Percentiles rank a stretch among this genome's conserved stretches.
These are phyloP conservation scores for Noccaea caerulescens DNA, from an alignment of 345 rosid species.

Conservation along the genomic window DNA sequence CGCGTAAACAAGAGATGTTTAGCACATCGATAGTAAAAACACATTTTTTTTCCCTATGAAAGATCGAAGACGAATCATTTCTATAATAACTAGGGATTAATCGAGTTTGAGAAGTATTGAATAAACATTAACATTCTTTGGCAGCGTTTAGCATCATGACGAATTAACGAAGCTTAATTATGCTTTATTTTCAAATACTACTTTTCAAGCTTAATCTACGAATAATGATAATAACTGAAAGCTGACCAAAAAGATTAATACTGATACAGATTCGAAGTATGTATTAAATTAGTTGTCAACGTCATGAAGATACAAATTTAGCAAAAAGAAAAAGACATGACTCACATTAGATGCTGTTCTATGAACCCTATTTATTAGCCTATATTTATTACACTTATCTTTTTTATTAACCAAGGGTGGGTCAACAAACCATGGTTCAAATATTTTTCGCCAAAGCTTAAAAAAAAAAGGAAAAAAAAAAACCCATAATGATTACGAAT, in stretches of 20 bases:
- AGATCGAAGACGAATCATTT: background rate
- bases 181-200: background rate
- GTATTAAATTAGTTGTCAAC: conserved; percentile 35
- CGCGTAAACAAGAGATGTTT: background rate
- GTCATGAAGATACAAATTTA: conserved; percentile 40
- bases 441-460: background rate
- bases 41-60: background rate
- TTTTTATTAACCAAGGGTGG: conserved; percentile 45
- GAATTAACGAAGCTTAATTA: background rate
- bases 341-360: conserved; percentile 44
- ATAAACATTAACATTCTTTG: background rate
- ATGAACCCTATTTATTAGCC: conserved; percentile 39
- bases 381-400: conserved; percentile 51
- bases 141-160: background rate
- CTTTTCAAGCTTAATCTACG: background rate
- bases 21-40: background rate
- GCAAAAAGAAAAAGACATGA: conserved; percentile 44
- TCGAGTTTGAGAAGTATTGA: background rate
- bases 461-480: background rate
- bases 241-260: background rate
- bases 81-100: background rate
- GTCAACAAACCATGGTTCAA: conserved; percentile 56
- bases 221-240: conserved; percentile 3
- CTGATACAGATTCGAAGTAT: conserved; percentile 8
- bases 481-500: conserved; percentile 50